A percentile compares a stretch with the other conserved stretches of the same genome.
These are phyloP conservation scores for Chrysanthemum seticuspe DNA, from an alignment of 129 eudicot genomes.

Conservation along the genomic window DNA sequence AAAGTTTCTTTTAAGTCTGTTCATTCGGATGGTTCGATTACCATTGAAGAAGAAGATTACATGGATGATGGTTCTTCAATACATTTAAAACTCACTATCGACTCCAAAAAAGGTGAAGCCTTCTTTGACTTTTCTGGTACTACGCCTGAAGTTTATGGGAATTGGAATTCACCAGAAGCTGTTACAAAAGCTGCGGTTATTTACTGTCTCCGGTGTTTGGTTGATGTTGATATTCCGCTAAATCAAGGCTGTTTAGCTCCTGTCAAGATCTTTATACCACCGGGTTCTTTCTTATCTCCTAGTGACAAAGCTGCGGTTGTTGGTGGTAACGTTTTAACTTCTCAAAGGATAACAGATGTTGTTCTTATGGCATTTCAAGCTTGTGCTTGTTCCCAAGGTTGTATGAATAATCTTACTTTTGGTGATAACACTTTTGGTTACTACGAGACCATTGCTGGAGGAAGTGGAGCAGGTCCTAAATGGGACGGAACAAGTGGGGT, in stretches of 20 bases:
- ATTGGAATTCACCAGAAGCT: constrained; percentile 99
- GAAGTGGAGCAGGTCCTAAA: constrained; percentile 92
- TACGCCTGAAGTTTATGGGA: constrained; percentile 94
- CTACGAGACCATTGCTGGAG: constrained; percentile 97
- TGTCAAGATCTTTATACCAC: constrained; percentile 67
- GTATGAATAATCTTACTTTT: constrained; percentile 95
- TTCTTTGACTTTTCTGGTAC: constrained; percentile 84
- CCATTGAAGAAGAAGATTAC: constrained; percentile 86
- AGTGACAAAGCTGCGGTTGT: constrained; percentile 98
- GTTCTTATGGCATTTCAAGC: constrained; percentile 91
- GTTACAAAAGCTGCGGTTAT: constrained; percentile 96
- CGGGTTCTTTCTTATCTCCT: constrained; percentile 85
- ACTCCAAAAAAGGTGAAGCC: constrained; percentile 75
- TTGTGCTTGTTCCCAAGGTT: constrained; percentile 97
- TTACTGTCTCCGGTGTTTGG: constrained; percentile 86
- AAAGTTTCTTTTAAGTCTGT: constrained; percentile 43
- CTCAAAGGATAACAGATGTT: constrained; percentile 91
- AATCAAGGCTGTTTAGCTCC: constrained; percentile 98
- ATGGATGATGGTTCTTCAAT: constrained; percentile 96
- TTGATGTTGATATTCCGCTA: constrained; percentile 85
- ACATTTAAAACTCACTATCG: constrained; percentile 74
- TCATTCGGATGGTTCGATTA: constrained; percentile 40
- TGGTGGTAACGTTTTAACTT: constrained; percentile 93
- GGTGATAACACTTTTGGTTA: constrained; percentile 95
- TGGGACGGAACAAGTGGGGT: constrained; percentile 99